Conservation (phyloP, 2,329 filamentous ascomycete genomes). For the Alternaria metachromatica region DNA sequence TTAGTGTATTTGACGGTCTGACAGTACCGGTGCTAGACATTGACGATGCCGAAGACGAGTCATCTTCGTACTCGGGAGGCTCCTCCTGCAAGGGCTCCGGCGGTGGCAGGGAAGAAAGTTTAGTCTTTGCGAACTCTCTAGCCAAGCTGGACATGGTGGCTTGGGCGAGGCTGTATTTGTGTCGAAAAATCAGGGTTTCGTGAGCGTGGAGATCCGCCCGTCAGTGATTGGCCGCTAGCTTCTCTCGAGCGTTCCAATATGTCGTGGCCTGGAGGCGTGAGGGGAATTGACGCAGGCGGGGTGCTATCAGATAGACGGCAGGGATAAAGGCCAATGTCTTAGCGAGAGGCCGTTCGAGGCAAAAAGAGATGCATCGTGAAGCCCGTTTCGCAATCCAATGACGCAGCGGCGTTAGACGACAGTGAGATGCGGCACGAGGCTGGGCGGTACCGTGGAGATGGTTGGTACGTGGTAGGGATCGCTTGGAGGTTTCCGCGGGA, state of each 20-base stretch:
- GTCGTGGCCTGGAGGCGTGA: conserved; percentile 11
- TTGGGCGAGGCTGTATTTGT: conserved; percentile 5
- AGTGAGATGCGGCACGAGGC: conserved; percentile 2
- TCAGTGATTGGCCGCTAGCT: conserved; percentile 14
- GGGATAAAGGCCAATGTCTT: conserved; percentile 17
- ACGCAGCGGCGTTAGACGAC: conserved; percentile 1
- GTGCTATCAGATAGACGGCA: conserved; percentile 13
- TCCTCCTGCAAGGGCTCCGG: conserved; percentile 56
- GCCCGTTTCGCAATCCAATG: conserved; percentile 1
- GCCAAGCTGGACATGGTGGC: conserved; percentile 78
- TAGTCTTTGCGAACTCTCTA: conserved; percentile 78
- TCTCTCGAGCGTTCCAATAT: conserved; percentile 6
- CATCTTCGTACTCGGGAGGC: conserved; percentile 59
- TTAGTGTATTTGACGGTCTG: conserved; percentile 75
- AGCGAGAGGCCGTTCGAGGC: conserved; percentile 5
- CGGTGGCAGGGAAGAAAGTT: conserved; percentile 69
- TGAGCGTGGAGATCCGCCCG: conserved; percentile 4
- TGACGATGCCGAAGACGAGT: conserved; percentile 70
- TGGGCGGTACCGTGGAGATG: conserved; percentile 7
- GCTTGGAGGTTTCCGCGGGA: conserved; percentile 4
- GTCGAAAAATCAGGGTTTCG: conserved; percentile 8
- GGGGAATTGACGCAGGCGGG: conserved; percentile 7
- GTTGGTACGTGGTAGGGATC: conserved; percentile 1
- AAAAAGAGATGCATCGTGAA: conserved; percentile 1
- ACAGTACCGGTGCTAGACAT: conserved; percentile 93